Percentiles rank a stretch among this genome's conserved stretches.
Conservation (phyloP, 306 rosid species). For the Medicago lupulina region DNA sequence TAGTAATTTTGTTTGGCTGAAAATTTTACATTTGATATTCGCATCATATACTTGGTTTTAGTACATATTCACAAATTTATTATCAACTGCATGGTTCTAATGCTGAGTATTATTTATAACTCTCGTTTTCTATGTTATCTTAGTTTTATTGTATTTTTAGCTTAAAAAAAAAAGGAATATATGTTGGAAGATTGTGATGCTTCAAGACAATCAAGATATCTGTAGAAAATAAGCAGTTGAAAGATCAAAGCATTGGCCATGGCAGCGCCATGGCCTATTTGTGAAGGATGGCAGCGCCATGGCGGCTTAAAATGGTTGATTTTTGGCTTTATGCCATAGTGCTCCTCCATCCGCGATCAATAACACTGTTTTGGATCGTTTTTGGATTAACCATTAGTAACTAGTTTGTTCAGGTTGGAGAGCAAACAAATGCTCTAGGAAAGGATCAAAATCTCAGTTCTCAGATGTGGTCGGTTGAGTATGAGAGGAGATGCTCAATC, state of each 20-base stretch:
- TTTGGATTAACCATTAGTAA: neutral
- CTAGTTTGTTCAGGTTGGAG: conserved; percentile 16
- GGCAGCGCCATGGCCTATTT: too few species aligned
- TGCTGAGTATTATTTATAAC: too few species aligned
- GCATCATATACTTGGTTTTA: neutral
- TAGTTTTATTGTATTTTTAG: too few species aligned
- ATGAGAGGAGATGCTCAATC: conserved; percentile 78
- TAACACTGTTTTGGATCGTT: neutral
- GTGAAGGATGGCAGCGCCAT: too few species aligned
- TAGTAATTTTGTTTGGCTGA: neutral
- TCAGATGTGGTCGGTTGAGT: conserved; percentile 76
- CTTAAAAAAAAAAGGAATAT: neutral
- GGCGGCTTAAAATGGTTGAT: too few species aligned
- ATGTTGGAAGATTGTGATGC: neutral
- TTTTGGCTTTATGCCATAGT: too few species aligned
- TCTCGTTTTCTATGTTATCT: too few species aligned
- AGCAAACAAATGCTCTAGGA: conserved; percentile 78
- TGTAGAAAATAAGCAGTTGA: neutral
- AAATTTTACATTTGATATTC: neutral
- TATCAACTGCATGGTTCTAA: too few species aligned
- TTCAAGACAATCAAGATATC: neutral
- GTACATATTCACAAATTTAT: too few species aligned
- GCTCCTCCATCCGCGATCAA: neutral
- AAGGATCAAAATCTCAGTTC: conserved; percentile 80
- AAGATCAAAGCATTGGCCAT: neutral